These are phyloP conservation scores for Hanseniaspora jakobsenii DNA, from an alignment of 805 yeast species.

Conservation along the genomic window DNA sequence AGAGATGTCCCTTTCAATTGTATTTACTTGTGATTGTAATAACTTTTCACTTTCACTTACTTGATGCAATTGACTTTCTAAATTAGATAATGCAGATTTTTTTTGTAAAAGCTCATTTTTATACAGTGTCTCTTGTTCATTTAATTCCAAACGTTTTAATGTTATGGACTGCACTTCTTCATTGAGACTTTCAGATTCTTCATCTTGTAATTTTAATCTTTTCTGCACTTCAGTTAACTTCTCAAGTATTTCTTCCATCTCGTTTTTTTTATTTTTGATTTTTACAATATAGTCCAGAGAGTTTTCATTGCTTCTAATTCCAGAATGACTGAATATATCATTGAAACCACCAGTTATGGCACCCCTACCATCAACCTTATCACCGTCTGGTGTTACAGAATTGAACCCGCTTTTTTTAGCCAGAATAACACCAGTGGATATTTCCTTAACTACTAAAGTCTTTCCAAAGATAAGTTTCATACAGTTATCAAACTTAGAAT, in stretches of 20 bases:
- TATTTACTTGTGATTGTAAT: conserved; percentile 27
- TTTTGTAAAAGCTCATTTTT: conserved; percentile 30
- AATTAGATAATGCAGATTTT: conserved; percentile 32
- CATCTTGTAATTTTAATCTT: conserved; percentile 38
- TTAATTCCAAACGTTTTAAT: conserved; percentile 28
- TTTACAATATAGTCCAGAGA: neutral
- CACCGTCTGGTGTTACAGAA: conserved; percentile 88
- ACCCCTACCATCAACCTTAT: conserved; percentile 73
- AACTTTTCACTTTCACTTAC: conserved; percentile 30
- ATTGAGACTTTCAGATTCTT: conserved; percentile 39
- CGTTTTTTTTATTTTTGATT: conserved; percentile 38
- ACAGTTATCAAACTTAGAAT: conserved; percentile 47
- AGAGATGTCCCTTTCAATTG: conserved; percentile 30
- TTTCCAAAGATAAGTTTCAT: conserved; percentile 70
- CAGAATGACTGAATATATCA: conserved; percentile 29
- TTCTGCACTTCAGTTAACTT: conserved; percentile 35
- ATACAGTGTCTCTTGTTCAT: conserved; percentile 31
- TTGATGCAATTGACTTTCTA: conserved; percentile 35
- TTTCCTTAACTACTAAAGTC: conserved; percentile 61
- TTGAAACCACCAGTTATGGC: conserved; percentile 80
- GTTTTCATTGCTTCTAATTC: neutral
- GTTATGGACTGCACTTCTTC: conserved; percentile 31
- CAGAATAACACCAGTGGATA: conserved; percentile 55
- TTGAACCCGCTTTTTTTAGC: conserved; percentile 50
- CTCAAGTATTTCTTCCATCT: conserved; percentile 21